phyloP scores from a whole-genome alignment of 2,329 filamentous ascomycete genomes.

The Penicillium sp. region DNA sequence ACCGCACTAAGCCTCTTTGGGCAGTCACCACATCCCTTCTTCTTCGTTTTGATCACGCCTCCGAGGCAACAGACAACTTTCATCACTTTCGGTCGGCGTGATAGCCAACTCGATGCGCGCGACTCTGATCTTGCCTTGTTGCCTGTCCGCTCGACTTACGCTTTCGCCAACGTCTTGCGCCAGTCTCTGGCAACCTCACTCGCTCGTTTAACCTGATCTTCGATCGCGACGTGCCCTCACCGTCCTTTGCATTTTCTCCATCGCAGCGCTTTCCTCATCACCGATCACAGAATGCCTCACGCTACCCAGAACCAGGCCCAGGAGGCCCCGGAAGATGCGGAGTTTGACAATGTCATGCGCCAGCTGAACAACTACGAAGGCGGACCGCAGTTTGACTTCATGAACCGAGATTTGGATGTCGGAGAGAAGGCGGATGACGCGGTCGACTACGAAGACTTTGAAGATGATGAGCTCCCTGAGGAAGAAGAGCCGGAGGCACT shows the following conservation, averaged over 20 bases:
- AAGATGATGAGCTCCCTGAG: constrained; percentile 87
- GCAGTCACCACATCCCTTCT: constrained; percentile 13
- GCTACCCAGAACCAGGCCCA: constrained; percentile 39
- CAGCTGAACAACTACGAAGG: constrained; percentile 49
- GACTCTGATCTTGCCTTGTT: constrained; percentile 11
- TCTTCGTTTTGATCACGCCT: constrained; percentile 5
- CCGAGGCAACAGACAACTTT: background rate
- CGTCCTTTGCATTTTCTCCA: constrained; percentile 6
- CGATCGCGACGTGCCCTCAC: constrained; percentile 7
- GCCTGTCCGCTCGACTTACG: constrained; percentile 19
- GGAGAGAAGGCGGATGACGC: constrained; percentile 90
- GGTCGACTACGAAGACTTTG: constrained; percentile 87
- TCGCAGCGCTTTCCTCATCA: background rate
- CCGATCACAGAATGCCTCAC: constrained; percentile 45
- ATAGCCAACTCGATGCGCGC: constrained; percentile 18
- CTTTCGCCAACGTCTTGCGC: constrained; percentile 1
- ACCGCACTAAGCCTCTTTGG: constrained; percentile 9
- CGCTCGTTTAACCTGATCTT: background rate
- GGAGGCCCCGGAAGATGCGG: constrained; percentile 44
- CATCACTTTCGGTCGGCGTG: background rate
- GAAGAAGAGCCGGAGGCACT: constrained; percentile 43
- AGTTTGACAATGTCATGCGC: constrained; percentile 51
- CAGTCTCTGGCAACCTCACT: background rate
- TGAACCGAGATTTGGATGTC: constrained; percentile 48
- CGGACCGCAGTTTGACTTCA: constrained; percentile 47